Conservation (phyloP, 2,329 filamentous ascomycete genomes). For the Sphaceloma murrayae region DNA sequence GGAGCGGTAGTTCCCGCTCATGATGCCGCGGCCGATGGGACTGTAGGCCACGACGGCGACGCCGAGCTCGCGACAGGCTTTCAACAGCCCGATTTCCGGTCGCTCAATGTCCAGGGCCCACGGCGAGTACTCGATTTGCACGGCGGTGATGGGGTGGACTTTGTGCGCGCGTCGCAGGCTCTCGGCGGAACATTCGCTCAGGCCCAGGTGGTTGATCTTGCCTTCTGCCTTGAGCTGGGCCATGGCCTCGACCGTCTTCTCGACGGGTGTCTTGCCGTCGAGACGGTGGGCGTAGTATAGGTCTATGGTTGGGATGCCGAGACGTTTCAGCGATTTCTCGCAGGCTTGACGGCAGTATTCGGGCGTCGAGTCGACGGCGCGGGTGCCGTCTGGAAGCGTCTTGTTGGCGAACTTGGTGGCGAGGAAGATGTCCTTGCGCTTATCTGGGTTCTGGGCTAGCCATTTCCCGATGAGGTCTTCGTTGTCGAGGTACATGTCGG, state of each 20-base stretch:
- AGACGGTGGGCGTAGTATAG: constrained; percentile 39
- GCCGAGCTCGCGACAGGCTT: constrained; percentile 50
- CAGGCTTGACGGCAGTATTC: constrained; percentile 35
- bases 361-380: constrained; percentile 32
- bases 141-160: constrained; percentile 42
- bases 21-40: constrained; percentile 50
- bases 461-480: constrained; percentile 36
- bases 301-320: constrained; percentile 34
- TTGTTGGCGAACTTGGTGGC: constrained; percentile 45
- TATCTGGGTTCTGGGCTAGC: constrained; percentile 37
- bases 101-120: constrained; percentile 52
- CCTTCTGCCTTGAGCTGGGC: constrained; percentile 41
- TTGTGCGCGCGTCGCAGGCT: constrained; percentile 43
- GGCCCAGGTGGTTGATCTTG: constrained; percentile 45
- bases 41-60: constrained; percentile 49
- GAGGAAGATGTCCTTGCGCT: constrained; percentile 41
- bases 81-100: constrained; percentile 39
- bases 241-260: constrained; percentile 38
- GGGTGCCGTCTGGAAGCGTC: constrained; percentile 32
- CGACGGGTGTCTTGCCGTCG: constrained; percentile 36
- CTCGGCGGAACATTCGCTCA: constrained; percentile 41
- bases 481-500: constrained; percentile 33
- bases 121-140: constrained; percentile 48
- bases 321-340: constrained; percentile 32
- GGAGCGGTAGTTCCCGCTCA: constrained; percentile 43